Conservation (phyloP, 2,329 filamentous ascomycete species). For the Colletotrichum sp. region DNA sequence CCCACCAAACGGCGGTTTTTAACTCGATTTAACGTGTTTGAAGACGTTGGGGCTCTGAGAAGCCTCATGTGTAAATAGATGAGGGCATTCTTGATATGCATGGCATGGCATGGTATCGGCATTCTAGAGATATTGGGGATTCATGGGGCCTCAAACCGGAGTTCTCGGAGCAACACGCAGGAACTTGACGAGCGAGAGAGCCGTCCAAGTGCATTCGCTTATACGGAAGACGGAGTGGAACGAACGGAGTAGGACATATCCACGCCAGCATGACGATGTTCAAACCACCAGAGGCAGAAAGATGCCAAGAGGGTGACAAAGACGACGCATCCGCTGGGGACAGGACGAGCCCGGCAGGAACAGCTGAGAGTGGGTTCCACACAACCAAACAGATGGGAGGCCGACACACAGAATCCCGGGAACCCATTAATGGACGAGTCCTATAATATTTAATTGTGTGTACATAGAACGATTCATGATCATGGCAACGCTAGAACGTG, state of each 20-base stretch:
- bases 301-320: slow-evolving; percentile 23
- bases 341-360: slow-evolving; percentile 16
- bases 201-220: slow-evolving; percentile 46
- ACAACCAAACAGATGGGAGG: slow-evolving; percentile 6
- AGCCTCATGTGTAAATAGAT: slow-evolving; percentile 51
- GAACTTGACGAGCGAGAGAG: slow-evolving; percentile 28
- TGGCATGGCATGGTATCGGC: slow-evolving; percentile 53
- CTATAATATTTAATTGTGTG: slow-evolving; percentile 35
- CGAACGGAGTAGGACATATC: slow-evolving; percentile 16
- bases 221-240: slow-evolving; percentile 31
- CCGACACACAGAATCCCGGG: slow-evolving; percentile 16
- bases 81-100: slow-evolving; percentile 54
- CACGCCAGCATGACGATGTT: slow-evolving; percentile 12
- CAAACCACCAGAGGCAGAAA: slow-evolving; percentile 13
- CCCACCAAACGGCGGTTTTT: slow-evolving; percentile 22
- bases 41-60: slow-evolving; percentile 34
- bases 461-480: slow-evolving; percentile 28
- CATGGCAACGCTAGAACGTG: slow-evolving; percentile 19
- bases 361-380: slow-evolving; percentile 10
- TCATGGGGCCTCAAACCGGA: slow-evolving; percentile 44
- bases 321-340: slow-evolving; percentile 17
- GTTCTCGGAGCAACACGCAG: slow-evolving; percentile 50
- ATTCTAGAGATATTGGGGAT: slow-evolving; percentile 49
- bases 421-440: slow-evolving; percentile 19
- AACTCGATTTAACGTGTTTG: slow-evolving; percentile 22